A percentile compares a stretch with the other conserved stretches of the same genome.
Conservation (phyloP, 306 rosid genomes). For the Rosa persica region DNA sequence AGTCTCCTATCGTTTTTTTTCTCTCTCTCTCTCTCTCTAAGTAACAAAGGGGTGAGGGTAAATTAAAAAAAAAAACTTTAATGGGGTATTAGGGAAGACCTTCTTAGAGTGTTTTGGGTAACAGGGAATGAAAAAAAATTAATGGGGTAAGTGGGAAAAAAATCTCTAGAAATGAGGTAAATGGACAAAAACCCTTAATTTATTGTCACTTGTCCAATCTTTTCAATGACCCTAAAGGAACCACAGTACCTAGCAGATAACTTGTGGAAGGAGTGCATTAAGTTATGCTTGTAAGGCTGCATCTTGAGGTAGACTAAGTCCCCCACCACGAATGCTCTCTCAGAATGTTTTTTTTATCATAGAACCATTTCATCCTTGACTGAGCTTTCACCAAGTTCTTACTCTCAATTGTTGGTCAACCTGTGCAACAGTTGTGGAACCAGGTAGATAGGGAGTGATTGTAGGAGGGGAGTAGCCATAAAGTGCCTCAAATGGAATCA, state of each 20-base stretch:
- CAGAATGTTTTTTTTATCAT: background rate
- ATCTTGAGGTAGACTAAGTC: background rate
- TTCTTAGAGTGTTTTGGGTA: no score
- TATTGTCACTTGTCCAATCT: background rate
- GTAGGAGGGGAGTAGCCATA: background rate
- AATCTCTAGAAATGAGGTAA: no score
- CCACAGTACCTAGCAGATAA: background rate
- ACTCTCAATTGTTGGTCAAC: background rate
- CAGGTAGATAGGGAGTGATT: background rate
- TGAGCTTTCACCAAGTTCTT: background rate
- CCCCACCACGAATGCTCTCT: background rate
- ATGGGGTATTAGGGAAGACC: no score
- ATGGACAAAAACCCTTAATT: no score
- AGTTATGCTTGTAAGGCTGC: background rate
- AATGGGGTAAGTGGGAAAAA: no score
- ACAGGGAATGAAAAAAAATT: no score
- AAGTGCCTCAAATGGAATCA: background rate
- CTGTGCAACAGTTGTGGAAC: background rate
- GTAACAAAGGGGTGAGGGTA: no score
- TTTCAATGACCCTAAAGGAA: background rate
- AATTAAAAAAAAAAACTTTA: no score
- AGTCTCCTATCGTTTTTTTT: no score
- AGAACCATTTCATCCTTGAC: background rate
- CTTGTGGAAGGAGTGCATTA: background rate
- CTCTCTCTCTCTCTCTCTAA: no score